Evolutionary conservation across 2,329 filamentous ascomycete genomes (phyloP).

Genomic region (Arthroderma sp.): DNA sequence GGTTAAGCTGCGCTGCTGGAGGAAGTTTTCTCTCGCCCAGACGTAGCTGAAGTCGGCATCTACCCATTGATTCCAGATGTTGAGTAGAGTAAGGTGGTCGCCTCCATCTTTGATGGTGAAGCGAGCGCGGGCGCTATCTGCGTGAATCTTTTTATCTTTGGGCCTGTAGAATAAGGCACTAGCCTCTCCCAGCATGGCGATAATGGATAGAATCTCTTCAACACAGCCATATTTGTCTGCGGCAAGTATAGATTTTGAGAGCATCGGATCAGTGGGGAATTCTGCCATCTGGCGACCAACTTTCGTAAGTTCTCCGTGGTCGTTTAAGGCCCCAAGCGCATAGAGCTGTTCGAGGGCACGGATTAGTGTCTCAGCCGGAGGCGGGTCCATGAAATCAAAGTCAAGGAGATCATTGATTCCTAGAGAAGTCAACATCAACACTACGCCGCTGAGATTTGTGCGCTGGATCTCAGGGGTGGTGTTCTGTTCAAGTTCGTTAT

Average conservation of each 20-base stretch:
- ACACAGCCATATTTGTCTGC: conserved; percentile 87
- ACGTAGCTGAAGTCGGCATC: conserved; percentile 79
- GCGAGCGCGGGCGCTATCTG: conserved; percentile 74
- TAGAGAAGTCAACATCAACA: conserved; percentile 75
- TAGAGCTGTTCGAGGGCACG: conserved; percentile 83
- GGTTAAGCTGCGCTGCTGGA: conserved; percentile 81
- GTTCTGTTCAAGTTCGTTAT: conserved; percentile 87
- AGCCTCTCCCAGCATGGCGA: conserved; percentile 86
- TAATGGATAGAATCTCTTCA: conserved; percentile 80
- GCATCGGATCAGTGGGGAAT: conserved; percentile 84
- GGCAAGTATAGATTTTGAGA: conserved; percentile 77
- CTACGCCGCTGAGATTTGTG: conserved; percentile 72
- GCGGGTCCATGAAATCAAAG: conserved; percentile 94
- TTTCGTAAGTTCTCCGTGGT: conserved; percentile 78
- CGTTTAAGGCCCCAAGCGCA: conserved; percentile 76
- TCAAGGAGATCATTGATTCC: conserved; percentile 86
- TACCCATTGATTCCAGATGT: conserved; percentile 92
- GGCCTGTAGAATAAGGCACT: conserved; percentile 85
- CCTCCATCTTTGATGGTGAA: conserved; percentile 87
- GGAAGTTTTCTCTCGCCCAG: conserved; percentile 85
- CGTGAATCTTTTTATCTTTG: conserved; percentile 94
- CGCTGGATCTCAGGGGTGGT: conserved; percentile 89
- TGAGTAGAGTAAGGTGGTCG: conserved; percentile 76
- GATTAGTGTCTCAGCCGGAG: conserved; percentile 79
- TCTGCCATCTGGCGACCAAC: conserved; percentile 90